Conservation (phyloP, 2,329 filamentous ascomycete genomes). For the Cryphonectria japonica region DNA sequence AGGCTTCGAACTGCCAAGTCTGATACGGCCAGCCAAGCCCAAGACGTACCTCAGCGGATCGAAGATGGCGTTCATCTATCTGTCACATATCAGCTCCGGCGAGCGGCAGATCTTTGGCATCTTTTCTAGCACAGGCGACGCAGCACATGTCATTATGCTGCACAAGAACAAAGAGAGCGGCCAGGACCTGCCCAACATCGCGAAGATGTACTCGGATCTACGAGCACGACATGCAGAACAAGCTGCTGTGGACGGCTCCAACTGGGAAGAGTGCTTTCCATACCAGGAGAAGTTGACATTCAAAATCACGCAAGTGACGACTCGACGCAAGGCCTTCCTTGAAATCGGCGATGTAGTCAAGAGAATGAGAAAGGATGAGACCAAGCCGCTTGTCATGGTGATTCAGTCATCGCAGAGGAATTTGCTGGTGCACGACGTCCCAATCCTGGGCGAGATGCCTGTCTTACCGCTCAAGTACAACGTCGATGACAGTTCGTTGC, state of each 20-base stretch:
- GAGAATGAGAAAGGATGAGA: conserved; percentile 86
- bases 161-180: conserved; percentile 77
- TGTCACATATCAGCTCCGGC: conserved; percentile 90
- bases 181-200: conserved; percentile 86
- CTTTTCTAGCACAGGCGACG: conserved; percentile 79
- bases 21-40: conserved; percentile 69
- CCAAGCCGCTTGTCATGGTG: conserved; percentile 78
- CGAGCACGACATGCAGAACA: conserved; percentile 69
- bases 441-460: conserved; percentile 82
- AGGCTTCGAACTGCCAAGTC: conserved; percentile 82
- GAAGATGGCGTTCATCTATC: conserved; percentile 80
- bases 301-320: conserved; percentile 85
- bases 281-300: conserved; percentile 89
- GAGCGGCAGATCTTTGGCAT: conserved; percentile 92
- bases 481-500: conserved; percentile 80
- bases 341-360: conserved; percentile 88
- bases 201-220: conserved; percentile 83
- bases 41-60: conserved; percentile 74
- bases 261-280: conserved; percentile 79
- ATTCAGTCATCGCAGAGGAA: conserved; percentile 87
- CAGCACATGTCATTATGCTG: conserved; percentile 87
- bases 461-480: conserved; percentile 82
- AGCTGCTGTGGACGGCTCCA: conserved; percentile 59
- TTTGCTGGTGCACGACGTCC: conserved; percentile 81
- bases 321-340: conserved; percentile 83